A percentile compares a stretch with the other conserved stretches of the same genome.
These are phyloP conservation scores for Pseudopithomyces chartarum DNA, from an alignment of 2,329 filamentous ascomycete genomes.

Conservation along the genomic window DNA sequence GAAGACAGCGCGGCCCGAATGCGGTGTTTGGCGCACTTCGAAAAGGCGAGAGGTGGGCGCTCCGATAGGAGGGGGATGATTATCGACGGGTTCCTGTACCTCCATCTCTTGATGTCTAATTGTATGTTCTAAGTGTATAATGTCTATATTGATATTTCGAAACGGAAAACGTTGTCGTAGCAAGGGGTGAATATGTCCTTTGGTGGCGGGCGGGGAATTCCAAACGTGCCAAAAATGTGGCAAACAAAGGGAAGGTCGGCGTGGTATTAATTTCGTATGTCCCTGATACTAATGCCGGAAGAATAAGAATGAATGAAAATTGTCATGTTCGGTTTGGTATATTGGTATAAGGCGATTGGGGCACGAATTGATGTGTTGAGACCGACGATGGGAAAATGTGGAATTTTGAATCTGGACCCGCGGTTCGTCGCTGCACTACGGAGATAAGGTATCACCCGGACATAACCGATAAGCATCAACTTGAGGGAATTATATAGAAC, in stretches of 20 bases:
- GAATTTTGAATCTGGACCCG: not conserved
- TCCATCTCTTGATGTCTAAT: not conserved
- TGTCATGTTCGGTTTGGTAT: constrained; percentile 24
- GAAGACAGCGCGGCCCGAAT: constrained; percentile 53
- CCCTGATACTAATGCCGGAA: constrained; percentile 32
- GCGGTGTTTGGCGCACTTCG: constrained; percentile 47
- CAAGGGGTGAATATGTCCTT: not conserved
- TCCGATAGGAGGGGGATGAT: constrained; percentile 19
- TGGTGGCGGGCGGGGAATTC: constrained; percentile 16
- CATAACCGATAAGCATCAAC: not conserved
- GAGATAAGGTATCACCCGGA: constrained; percentile 1
- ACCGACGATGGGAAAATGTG: not conserved
- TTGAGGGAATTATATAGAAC: too few relatives aligned
- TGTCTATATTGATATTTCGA: not conserved
- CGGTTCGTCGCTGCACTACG: not conserved
- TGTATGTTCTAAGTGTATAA: too few relatives aligned
- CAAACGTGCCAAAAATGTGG: constrained; percentile 15
- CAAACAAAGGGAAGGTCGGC: constrained; percentile 7
- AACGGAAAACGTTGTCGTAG: not conserved
- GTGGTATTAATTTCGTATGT: constrained; percentile 37
- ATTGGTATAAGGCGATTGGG: constrained; percentile 32
- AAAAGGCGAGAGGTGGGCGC: constrained; percentile 38
- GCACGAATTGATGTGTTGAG: not conserved
- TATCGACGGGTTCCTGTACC: not conserved
- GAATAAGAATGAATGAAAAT: constrained; percentile 30